Evolutionary conservation across 768 basidiomycete species (phyloP), one percentile per base, ranked within the genome.

Genomic region (Boletus speciosus): DNA sequence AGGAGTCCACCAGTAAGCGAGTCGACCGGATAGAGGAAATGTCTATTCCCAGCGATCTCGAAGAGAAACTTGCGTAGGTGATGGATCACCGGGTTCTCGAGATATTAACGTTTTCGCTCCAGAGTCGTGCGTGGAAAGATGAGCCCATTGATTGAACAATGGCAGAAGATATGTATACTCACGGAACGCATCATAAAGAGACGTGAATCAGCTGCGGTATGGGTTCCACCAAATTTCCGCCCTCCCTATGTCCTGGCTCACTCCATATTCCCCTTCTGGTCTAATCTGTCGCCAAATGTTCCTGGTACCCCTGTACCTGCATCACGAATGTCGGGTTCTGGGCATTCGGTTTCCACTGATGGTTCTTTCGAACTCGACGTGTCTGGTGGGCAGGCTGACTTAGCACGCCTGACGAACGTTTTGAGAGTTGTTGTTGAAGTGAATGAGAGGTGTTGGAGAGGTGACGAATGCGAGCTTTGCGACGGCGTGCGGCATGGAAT

Each of bases 121-220:
- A 94, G 92, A 34, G 74, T 81, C 39, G 81, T 94, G n/a, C 85
- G 91, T 47, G 78, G 80, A 43, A 89, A 84, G 69, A 73, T 96
- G n/a, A 78, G 74, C 41, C 76, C 83, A 3, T 74, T 96, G 38
- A 88, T 98, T 54, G 93, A 93, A 55, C 86, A 90, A 56, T 97
- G 94, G 91, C 90, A 94, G 63, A 86, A 88, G 64, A 85, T 98
- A 66, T 91, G 90, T 68, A 74, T 90, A 52, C 79, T 93, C 51
- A 81, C 86, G 19, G 96, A 98, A 73, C 87, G 93, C 56, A 81
- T 92, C 59, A 81, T 96, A 51, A 92, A 87, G 71, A 83, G 95
- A 73, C 84, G 91, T 65, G 90, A 95, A 79, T 88, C 92, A 73
- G 88, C 90, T 76, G 87, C 90, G 79, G 91, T 90, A 88, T 82